Evolutionary conservation across 495 filamentous ascomycete genomes (phyloP).

Genomic region (Neurospora discreta): DNA sequence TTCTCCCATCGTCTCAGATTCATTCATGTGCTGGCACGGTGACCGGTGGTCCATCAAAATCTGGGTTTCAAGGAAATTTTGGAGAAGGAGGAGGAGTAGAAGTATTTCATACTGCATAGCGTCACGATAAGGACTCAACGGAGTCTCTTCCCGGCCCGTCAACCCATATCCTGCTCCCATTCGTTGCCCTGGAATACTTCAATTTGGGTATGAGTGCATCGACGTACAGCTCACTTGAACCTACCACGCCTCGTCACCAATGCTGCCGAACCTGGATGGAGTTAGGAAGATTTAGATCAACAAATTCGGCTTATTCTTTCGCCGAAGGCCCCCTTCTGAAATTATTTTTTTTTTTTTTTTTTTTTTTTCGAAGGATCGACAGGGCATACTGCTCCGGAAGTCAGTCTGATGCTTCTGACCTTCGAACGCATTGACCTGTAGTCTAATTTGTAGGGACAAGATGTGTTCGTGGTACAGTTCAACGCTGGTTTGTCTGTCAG

Average conservation of each 20-base stretch:
- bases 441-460: background rate
- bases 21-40: background rate
- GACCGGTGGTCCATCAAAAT: slow-evolving; percentile 1
- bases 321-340: background rate
- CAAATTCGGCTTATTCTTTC: background rate
- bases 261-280: background rate
- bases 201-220: slow-evolving; percentile 4
- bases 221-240: background rate
- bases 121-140: background rate
- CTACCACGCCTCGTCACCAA: background rate
- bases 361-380: background rate
- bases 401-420: background rate
- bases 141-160: background rate
- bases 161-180: background rate
- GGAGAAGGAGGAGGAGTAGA: background rate
- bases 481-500: too few relatives aligned
- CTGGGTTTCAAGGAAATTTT: background rate
- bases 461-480: background rate
- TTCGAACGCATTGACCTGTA: background rate
- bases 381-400: background rate
- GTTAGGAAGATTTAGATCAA: background rate
- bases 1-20: background rate
- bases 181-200: slow-evolving; percentile 1
- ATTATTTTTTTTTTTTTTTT: too few relatives aligned
- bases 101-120: background rate